These are phyloP conservation scores for Ganoderma boninense DNA, from an alignment of 1,284 basidiomycete species.

Conservation along the genomic window DNA sequence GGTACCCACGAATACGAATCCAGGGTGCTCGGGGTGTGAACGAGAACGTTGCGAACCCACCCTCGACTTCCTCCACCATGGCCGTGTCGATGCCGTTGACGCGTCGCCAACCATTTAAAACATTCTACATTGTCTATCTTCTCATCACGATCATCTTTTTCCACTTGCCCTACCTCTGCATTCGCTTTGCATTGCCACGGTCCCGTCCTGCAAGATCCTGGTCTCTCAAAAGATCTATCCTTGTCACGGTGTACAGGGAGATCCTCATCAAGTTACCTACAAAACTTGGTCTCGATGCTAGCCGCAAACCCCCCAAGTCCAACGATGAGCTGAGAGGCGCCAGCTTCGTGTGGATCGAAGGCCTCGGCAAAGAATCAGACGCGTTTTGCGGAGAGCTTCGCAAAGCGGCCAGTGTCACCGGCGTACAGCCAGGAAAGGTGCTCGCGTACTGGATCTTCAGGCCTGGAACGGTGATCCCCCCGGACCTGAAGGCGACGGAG, in stretches of 20 bases:
- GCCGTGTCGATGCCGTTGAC: neutral
- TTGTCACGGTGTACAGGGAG: conserved; percentile 18
- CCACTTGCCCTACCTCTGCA: conserved; percentile 29
- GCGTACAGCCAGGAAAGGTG: conserved; percentile 22
- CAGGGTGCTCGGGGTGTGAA: neutral
- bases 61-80: neutral
- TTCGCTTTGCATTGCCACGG: conserved; percentile 19
- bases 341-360: conserved; percentile 33
- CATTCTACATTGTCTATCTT: conserved; percentile 24
- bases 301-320: conserved; percentile 20
- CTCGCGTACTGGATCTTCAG: conserved; percentile 34
- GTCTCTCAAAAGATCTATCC: conserved; percentile 21
- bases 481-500: conserved; percentile 39
- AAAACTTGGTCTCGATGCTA: conserved; percentile 12
- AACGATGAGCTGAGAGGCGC: conserved; percentile 28
- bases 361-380: conserved; percentile 18
- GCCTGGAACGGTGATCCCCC: conserved; percentile 23
- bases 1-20: neutral
- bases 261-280: conserved; percentile 9
- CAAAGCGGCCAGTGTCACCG: conserved; percentile 25
- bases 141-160: conserved; percentile 21
- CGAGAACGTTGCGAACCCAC: neutral
- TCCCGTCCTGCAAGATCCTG: conserved; percentile 27
- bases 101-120: conserved; percentile 28
- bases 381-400: conserved; percentile 32